Evolutionary conservation across 345 rosid genomes (phyloP), one percentile per base, ranked within the genome.

Genomic region (Barbarea vulgaris): DNA sequence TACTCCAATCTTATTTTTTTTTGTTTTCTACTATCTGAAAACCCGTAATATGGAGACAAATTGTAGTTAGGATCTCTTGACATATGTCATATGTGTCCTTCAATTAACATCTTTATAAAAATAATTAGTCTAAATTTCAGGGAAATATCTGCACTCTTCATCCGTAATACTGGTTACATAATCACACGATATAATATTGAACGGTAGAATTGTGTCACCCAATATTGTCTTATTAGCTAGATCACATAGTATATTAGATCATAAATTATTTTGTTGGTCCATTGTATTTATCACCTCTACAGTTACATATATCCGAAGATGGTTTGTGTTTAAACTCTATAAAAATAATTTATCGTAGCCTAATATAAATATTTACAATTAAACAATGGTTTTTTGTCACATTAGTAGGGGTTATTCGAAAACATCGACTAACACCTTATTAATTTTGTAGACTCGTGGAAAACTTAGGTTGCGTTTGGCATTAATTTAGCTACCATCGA

Each of bases 361-460:
- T 50, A 67, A 51, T 33, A 39, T 50, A 41, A 8, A 14, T 33
- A 76, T 17, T 42, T 62, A 37, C 28, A 62, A 18, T 5, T 31
- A 37, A 76, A 31, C 64, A 39, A 76, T 11, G 3, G 28, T 41
- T 76, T 76, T 42, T 46, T 54, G 66, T 63, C 51, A 69, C 53
- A 51, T 61, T 69, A 76, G 7, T 44, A 54, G 51, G 18, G 27
- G 9, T 59, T 37, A 36, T 68, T 53, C 15, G 21, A 53, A 76
- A 33, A 42, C 21, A 28, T 30, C 22, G 17, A 54, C 70, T 33
- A 46, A 46, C 73, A 69, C 44, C 50, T 62, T 64, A 64, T 64
- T 64, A 77, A 77, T 64, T 51, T 64, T 70, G 71, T 63, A 70
- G 76, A 54, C 72, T 63, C 71, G 71, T 77, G 80, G 71, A 77